Evolutionary conservation across 2,329 filamentous ascomycete genomes (phyloP), one percentile per base, ranked within the genome.

Genomic region (Hypoxylon sp.): DNA sequence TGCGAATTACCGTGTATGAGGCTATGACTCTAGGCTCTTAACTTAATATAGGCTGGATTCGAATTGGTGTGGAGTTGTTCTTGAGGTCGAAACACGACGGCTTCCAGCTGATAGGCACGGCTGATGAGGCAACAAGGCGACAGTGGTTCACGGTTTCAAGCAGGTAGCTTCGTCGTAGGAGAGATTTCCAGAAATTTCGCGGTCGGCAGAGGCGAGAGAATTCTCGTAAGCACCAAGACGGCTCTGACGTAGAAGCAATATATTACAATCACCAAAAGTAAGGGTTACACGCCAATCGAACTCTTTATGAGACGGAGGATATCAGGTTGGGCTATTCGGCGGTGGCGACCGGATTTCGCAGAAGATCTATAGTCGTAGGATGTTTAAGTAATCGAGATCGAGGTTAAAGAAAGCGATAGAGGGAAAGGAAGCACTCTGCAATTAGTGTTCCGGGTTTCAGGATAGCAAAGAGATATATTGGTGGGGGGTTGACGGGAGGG

Each of bases 11-110:
- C 50, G 36, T 62, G n/a, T 32, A 64, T 10, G 50, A 19, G 43
- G 41, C 62, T 63, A 49, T 67, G 14, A 45, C 60, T 60, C 53
- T 60, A 56, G 45, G 30, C 9, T 60, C 41, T 48, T 50, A 38
- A 32, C 49, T 43, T 64, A 36, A 45, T 59, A 65, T 60, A 63
- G 30, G 57, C n/a, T 55, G 61, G 38, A 59, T 68, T 56, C 46
- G 64, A 43, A 62, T 55, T 43, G 19, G 30, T 61, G 49, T 61
- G 49, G 14, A 57, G 36, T 34, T 61, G 52, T 59, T 66, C 21
- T 43, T 43, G 38, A 64, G 59, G 25, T 69, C 63, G 68, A 71
- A 69, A 69, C 65, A 64, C 68, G 53, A 64, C 7, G 66, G 66
- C 63, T 71, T 71, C 68, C 63, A 60, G 65, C 66, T 50, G 52